Evolutionary conservation across 2,329 filamentous ascomycete genomes (phyloP), one percentile per base, ranked within the genome.

Genomic region (Aureobasidium sp.): DNA sequence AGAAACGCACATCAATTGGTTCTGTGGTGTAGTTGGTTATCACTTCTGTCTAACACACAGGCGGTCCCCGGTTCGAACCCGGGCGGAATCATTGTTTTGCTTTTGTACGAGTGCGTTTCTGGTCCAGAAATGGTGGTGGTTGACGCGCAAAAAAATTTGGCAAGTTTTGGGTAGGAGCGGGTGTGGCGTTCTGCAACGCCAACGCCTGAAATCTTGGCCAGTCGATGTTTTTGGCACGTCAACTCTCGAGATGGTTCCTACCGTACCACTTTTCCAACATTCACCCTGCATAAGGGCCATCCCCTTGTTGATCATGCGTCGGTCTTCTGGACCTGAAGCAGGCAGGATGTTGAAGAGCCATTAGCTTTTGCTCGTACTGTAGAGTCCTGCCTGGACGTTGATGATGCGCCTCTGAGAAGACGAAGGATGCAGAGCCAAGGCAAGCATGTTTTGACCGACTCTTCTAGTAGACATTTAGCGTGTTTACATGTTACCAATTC

Each of bases 31-130:
- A 51, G 49, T 51, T 51, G 49, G 49, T 51, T 51, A 51, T 51
- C 49, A 51, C 49, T 51, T 51, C 49, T 51, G 49, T 51, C 49
- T 51, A 51, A 51, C 49, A 51, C 49, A 51, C 49, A 51, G 49
- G 49, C 49, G 49, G 49, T 51, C 49, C 34, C 13, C n/a, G 21
- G 49, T 51, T 51, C 49, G 49, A 51, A 6, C 49, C 49, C 25
- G n/a, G 13, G 34, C 49, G 49, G 34, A 51, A 51, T 51, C 49
- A 51, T 39, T 7, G 11, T n/a, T 51, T 51, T 51, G 47, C 29
- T 16, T 9, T 1, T 16, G 2, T 29, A 13, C 5, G 4, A 3
- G 9, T 30, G 5, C 30, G 7, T 7, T 30, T 47, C 8, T 29
- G 25, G 25, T 30, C 3, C 25, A 14, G 6, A 14, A 16, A 16